These are phyloP conservation scores for Malassezia japonica DNA, from an alignment of 1,284 basidiomycete genomes.

Conservation along the genomic window DNA sequence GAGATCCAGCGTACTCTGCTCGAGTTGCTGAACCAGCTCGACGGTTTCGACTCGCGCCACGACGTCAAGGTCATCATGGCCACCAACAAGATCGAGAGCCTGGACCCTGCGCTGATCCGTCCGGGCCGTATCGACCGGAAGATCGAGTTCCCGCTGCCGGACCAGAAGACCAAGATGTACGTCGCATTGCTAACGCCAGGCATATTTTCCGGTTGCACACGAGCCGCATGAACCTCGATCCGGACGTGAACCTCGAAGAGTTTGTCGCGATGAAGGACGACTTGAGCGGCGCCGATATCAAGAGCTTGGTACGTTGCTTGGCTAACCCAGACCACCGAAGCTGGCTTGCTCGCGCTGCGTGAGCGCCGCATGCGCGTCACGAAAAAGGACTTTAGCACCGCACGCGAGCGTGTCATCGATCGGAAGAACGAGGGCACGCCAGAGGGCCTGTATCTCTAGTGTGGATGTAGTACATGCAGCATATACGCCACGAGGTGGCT, in stretches of 20 bases:
- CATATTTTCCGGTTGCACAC: constrained; percentile 98
- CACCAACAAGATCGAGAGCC: constrained; percentile 82
- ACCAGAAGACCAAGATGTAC: constrained; percentile 49
- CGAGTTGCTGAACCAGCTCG: constrained; percentile 61
- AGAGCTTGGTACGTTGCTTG: constrained; percentile 58
- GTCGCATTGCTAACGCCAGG: constrained; percentile 60
- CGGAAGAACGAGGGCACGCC: constrained; percentile 45
- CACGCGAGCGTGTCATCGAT: constrained; percentile 44
- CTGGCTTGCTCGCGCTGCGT: constrained; percentile 81
- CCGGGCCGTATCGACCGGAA: constrained; percentile 99
- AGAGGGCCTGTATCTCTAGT: constrained; percentile 33
- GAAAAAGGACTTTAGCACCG: constrained; percentile 54
- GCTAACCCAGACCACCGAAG: constrained; percentile 60
- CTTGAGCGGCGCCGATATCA: constrained; percentile 92
- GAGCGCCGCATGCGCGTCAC: constrained; percentile 95
- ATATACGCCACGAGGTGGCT: background rate
- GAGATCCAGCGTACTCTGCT: constrained; percentile 51
- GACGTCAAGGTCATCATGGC: constrained; percentile 87
- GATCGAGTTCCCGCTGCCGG: constrained; percentile 55
- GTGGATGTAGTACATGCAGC: background rate
- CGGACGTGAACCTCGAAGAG: constrained; percentile 92
- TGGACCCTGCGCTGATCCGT: constrained; percentile 92
- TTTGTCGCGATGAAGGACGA: constrained; percentile 95
- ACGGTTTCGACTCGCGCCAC: constrained; percentile 96
- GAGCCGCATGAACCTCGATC: constrained; percentile 79